Evolutionary conservation across 1,139 yeast species (phyloP), one percentile per base, ranked within the genome.

Genomic region (Zygoascus meyerae): DNA sequence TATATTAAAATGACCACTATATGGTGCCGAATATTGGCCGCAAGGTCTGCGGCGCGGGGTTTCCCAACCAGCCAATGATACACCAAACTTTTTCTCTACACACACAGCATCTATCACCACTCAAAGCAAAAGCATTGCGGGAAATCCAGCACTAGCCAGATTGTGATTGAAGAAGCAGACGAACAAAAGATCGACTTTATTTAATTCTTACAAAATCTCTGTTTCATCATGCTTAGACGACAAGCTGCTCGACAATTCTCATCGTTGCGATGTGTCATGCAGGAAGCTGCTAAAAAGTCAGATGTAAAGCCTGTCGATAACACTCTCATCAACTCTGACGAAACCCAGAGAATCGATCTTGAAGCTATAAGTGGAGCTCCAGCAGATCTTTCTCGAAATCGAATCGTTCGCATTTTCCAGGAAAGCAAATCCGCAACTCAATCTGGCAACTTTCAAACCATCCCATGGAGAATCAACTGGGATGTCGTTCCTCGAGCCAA

Each of bases 331-430:
- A 35, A 34, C 40, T 42, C 48, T 30, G 48, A 48, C 17, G 36
- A 33, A 9, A 37, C 42, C 21, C 47, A 48, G 40, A 47, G 55
- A 28, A 57, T 61, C 15, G 72, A 74, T 47, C 81, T 79, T 56
- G 90, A 85, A 64, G 57, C 81, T 40, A 71, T 83, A 44, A 79
- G 86, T 46, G 95, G 95, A n/a, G 95, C 95, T 2, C 95, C 95
- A 43, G 63, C 63, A 45, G 89, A 79, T 49, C 68, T 83, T 50
- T 66, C 76, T 48, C 75, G 81, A 45, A 70, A 73, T 55, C 76
- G 95, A 66, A 75, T 80, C 29, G 95, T 83, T 5, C 78, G 94
- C 65, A 86, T 86, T 61, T 86, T 73, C 66, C 78, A 82, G 65
- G 89, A 83, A 60, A 68, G 89, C 53, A 83, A 84, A 68, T 75